A percentile compares a stretch with the other conserved stretches of the same genome.
These are phyloP conservation scores for Wickerhamomyces canadensis DNA, from an alignment of 805 yeast species.

Conservation along the genomic window DNA sequence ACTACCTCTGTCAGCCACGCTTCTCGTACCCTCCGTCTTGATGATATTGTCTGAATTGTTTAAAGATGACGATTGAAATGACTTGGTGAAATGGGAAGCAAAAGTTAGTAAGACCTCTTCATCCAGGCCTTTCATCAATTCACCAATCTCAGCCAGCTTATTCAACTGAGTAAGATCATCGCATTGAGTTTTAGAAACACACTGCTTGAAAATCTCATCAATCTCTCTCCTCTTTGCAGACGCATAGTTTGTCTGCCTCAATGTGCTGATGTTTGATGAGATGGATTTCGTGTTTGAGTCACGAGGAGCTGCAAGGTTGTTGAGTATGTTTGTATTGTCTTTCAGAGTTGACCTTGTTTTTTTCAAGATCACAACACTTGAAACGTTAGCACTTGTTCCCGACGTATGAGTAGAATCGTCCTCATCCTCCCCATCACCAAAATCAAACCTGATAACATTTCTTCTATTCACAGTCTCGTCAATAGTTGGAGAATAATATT, in stretches of 20 bases:
- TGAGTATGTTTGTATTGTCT: background rate
- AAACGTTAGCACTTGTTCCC: no score
- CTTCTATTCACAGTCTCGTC: slow-evolving; percentile 4
- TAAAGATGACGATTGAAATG: background rate
- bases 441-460: slow-evolving; percentile 17
- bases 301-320: no score
- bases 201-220: slow-evolving; percentile 4
- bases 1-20: background rate
- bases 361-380: slow-evolving; percentile 19
- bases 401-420: no score
- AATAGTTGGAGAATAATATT: slow-evolving; percentile 29
- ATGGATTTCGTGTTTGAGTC: no score
- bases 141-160: slow-evolving; percentile 13
- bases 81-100: slow-evolving; percentile 4
- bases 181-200: slow-evolving; percentile 3
- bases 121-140: slow-evolving; percentile 12
- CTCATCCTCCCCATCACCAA: slow-evolving; percentile 12
- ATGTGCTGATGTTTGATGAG: background rate
- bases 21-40: background rate
- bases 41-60: no score
- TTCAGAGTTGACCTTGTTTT: slow-evolving; percentile 9
- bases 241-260: no score
- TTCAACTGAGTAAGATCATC: slow-evolving; percentile 11
- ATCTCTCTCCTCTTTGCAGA: no score
- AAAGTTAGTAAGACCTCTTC: slow-evolving; percentile 9